Evolutionary conservation across 192 early-diverging fungal species (phyloP).

Genomic region (Linnemannia hyalina): DNA sequence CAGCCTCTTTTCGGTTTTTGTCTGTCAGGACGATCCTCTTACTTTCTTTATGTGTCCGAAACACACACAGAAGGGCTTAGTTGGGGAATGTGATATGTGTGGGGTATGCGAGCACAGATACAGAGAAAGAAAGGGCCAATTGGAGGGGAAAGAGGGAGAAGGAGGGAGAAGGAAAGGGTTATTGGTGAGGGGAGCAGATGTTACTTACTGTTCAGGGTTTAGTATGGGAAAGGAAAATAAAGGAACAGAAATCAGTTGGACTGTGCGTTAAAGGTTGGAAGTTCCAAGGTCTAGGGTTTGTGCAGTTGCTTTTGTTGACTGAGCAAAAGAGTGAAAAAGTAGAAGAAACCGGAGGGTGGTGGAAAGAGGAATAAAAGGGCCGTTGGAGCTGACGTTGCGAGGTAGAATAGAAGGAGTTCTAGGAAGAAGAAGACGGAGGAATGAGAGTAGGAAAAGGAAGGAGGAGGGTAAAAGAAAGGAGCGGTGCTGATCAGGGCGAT

Average conservation of each 20-base stretch:
- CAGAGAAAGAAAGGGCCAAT: not conserved
- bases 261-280: not conserved
- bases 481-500: not conserved
- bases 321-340: not conserved
- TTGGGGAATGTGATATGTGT: not conserved
- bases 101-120: not conserved
- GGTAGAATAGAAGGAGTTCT: not conserved
- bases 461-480: not conserved
- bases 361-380: not conserved
- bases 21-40: not conserved
- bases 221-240: not conserved
- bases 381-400: not conserved
- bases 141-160: not conserved
- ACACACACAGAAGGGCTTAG: not conserved
- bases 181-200: not conserved
- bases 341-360: not conserved
- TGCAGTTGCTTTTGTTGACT: not conserved
- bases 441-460: not conserved
- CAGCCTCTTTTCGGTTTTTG: constrained; percentile 6
- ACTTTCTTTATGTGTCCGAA: not conserved
- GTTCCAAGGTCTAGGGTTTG: not conserved
- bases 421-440: not conserved
- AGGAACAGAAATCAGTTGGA: not conserved
- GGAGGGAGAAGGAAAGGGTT: not conserved
- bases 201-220: not conserved